These are phyloP conservation scores for Apophysomyces variabilis DNA, from an alignment of 371 early-diverging fungal species.

Conservation along the genomic window DNA sequence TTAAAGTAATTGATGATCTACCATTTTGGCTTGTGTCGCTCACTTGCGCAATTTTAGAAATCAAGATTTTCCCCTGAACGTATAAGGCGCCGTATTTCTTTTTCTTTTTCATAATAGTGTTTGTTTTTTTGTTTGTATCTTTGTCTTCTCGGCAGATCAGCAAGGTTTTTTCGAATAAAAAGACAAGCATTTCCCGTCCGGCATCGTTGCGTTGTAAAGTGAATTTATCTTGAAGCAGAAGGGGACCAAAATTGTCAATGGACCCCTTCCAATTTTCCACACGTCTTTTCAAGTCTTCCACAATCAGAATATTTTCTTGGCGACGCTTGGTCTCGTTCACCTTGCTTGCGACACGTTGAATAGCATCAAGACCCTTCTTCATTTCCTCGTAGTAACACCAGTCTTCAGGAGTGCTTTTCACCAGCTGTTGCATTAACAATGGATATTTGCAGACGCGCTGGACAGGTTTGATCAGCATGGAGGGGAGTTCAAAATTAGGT, in stretches of 20 bases:
- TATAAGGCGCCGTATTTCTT: constrained; percentile 51
- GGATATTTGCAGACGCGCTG: constrained; percentile 97
- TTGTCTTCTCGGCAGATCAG: constrained; percentile 71
- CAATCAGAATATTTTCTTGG: constrained; percentile 80
- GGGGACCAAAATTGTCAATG: constrained; percentile 70
- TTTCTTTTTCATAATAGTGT: constrained; percentile 38
- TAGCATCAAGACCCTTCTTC: constrained; percentile 72
- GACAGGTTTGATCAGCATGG: constrained; percentile 94
- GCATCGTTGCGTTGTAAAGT: constrained; percentile 74
- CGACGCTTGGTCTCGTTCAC: constrained; percentile 91
- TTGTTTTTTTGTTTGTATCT: constrained; percentile 45
- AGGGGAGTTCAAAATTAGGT: constrained; percentile 83
- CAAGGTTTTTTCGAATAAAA: constrained; percentile 86
- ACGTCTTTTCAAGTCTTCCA: constrained; percentile 77
- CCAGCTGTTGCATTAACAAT: constrained; percentile 82
- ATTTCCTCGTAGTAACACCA: constrained; percentile 76
- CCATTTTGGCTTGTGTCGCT: constrained; percentile 67
- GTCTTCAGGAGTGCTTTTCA: constrained; percentile 72
- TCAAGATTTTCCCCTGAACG: constrained; percentile 81
- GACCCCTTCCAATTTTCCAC: constrained; percentile 50
- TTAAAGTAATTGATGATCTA: constrained; percentile 17
- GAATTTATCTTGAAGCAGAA: constrained; percentile 86
- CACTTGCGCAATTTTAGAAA: constrained; percentile 78
- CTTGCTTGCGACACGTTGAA: constrained; percentile 85
- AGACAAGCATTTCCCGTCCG: constrained; percentile 80